Base-by-base conservation (phyloP, 768 basidiomycete genomes). In the Leccinellum luteum region DNA sequence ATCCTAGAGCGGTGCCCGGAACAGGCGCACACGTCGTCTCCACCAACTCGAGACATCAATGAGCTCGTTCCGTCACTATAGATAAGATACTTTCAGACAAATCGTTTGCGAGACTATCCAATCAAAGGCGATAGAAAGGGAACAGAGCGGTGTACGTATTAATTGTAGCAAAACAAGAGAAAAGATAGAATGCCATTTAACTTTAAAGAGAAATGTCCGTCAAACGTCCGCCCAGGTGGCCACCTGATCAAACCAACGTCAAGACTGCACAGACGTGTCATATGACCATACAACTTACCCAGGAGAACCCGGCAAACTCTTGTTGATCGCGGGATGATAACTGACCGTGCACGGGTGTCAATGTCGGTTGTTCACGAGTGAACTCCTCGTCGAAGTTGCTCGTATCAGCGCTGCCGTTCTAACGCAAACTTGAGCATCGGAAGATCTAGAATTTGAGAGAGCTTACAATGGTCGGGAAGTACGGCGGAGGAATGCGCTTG, bases 381-480 rank as follows among this genome's bases (percentile, higher is more conserved):
- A 99, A 98, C 72, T 98, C 97, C 69, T 94, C 87, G 74, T 97
- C 94, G 76, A 97, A 98, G 76, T 97, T 93, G 70, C 87, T 91
- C 48, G 90, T 92, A 76, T 92, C 90, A 43, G 90, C 88, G 61
- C 85, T 89, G 62, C 90, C 90, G 57, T 85, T 92, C 90, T 92
- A 64, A 64, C 35, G 48, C 10, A 31, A 52, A 31, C 25, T 52
- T 60, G 4, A 64, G 48, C 51, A 69, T 55, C 32, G 31, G 56
- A 4, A 32, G 38, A 13, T n/a, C 1, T 34, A 30, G 27, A 30
- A 49, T 55, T 27, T 2, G 15, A 5, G n/a, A 52, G 49, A 8
- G 74, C 92, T 71, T 68, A 93, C 94, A 67, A 99, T 93, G 3
- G 88, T 91, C 15, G 97, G 97, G 85, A 93, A 94, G 78, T 98